Evolutionary conservation across 305 asterid species (phyloP), one percentile per base, ranked within the genome.

Genomic region (Rubia peregrina): DNA sequence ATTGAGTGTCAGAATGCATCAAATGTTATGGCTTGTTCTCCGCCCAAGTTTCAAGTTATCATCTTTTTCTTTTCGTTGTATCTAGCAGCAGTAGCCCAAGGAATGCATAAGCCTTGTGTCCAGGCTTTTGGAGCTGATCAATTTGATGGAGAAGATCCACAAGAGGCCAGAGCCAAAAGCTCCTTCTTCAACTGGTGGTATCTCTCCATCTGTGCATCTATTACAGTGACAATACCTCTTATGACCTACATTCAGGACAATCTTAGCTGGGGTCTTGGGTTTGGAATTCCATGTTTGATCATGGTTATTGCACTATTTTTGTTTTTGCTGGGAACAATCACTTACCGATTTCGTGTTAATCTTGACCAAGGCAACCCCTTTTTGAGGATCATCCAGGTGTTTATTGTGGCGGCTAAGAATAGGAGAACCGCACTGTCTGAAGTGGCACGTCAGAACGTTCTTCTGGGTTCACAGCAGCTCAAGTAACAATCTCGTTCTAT

Each of bases 111-210:
- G 67, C 67, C 67, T 1, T 38, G 67, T n/a, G 67, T 36, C 26
- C 67, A 63, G 49, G 67, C 67, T 17, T 63, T 63, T 63, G 67
- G 67, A 36, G 67, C 67, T 3, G 67, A 63, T 7, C 67, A 63
- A 38, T 63, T 63, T 9, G 48, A 63, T 63, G 67, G 2, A 36
- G 8, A 36, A 63, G 26, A 63, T 38, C 67, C 48, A 4, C 13
- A 17, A 17, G 48, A 63, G 21, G 24, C 26, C 9, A 38, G 42
- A 36, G 24, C 26, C 12, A 63, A 36, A 17, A 38, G 67, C 67
- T 38, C 67, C 0, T 81, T 81, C 76, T 83, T 83, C 81, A 83
- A 81, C 70, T 83, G 85, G 88, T 83, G 85, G 84, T 79, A 14
- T 9, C 10, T 36, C 21, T 5, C 13, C 36, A 38, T 63, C 5